Base-by-base conservation (phyloP, 2,329 filamentous ascomycete genomes). In the Aspergillus tanneri region DNA sequence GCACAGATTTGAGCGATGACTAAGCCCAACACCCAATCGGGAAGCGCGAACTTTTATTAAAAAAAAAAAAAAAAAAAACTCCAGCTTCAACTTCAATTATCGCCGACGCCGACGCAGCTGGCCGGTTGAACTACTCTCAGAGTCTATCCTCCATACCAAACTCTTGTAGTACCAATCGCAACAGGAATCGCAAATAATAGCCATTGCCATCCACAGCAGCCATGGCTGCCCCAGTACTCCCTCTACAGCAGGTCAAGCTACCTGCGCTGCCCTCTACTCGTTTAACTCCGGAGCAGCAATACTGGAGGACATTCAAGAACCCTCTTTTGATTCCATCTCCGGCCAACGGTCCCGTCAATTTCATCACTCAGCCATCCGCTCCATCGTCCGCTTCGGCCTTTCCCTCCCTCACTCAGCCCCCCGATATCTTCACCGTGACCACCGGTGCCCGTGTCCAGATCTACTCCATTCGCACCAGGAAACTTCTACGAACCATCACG, bases 271-370 rank as follows among this genome's bases (percentile, higher is more conserved):
- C 90, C 48, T 85, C 87, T 32, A 86, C 89, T 45, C 65, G 64
- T 40, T 74, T 92, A 39, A 96, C 92, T 5, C 86, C 91, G 24
- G 93, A 99, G 75, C 91, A 97, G 74, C 82, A 86, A 57, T 97
- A 97, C 78, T 99, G 95, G 95, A 87, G 87, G 66, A 86, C 87
- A 10, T 99, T 99, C 77, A 90, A 89, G 73, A 93, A 91, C 59
- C 88, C 91, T 57, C 83, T 95, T 49, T 84, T 92, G 53, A 85
- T 97, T 53, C 88, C 93, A 37, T 95, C 92, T 54, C 90, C 91
- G 56, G 90, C 93, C 56, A 88, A 89, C 66, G 90, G 88, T 68
- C 87, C 90, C 37, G 83, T 99, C 62, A 96, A 90, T 25, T 86
- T 95, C 70, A 95, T 99, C 68, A 91, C 88, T 41, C 86, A 85